Percentiles rank a stretch among this genome's conserved stretches.
These are phyloP conservation scores for Syncephalastrum monosporum DNA, from an alignment of 371 early-diverging fungal species.

Conservation along the genomic window DNA sequence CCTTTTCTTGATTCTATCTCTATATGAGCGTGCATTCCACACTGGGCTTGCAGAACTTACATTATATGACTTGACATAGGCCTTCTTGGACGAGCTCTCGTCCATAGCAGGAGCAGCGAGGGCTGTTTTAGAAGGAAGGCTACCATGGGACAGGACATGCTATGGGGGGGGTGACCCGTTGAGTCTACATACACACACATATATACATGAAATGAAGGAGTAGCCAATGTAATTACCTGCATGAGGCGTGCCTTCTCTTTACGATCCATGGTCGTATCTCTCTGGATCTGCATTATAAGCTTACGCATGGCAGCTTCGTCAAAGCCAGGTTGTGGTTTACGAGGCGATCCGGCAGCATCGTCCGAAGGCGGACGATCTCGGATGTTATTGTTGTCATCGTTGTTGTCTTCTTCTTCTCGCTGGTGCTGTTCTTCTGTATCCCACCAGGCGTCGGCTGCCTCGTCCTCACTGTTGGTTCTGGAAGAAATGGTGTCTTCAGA, in stretches of 20 bases:
- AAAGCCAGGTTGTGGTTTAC: neutral
- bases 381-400: neutral
- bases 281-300: slow-evolving; percentile 65
- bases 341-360: no score
- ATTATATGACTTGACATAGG: slow-evolving; percentile 10
- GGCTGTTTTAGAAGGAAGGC: slow-evolving; percentile 6
- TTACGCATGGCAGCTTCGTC: slow-evolving; percentile 39
- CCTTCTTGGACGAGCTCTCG: slow-evolving; percentile 6
- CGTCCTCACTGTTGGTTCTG: slow-evolving; percentile 18
- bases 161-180: neutral
- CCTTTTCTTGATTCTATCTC: slow-evolving; percentile 50
- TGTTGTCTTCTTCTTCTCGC: neutral
- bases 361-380: no score
- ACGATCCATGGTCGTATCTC: slow-evolving; percentile 44
- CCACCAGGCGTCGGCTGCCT: slow-evolving; percentile 29
- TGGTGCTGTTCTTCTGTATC: slow-evolving; percentile 30
- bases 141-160: slow-evolving; percentile 21
- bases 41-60: slow-evolving; percentile 5
- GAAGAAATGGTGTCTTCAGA: slow-evolving; percentile 13
- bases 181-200: neutral
- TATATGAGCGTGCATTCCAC: neutral
- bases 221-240: slow-evolving; percentile 49
- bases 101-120: slow-evolving; percentile 1
- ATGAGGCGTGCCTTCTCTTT: slow-evolving; percentile 71
- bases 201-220: neutral